Conservation (phyloP, 495 filamentous ascomycete species). For the Neurospora sp. region DNA sequence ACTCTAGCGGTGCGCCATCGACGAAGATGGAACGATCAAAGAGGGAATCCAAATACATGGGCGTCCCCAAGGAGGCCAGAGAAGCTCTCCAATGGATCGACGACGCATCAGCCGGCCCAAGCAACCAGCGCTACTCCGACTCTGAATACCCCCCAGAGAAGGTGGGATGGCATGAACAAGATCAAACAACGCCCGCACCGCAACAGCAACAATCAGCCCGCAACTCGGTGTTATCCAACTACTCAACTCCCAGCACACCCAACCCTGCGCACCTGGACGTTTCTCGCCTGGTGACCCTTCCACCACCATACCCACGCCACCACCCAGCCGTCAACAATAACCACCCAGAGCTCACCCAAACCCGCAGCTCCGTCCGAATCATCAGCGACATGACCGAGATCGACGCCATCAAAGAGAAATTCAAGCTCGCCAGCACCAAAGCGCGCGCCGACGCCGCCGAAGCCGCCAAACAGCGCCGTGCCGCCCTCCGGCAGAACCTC, state of each 20-base stretch:
- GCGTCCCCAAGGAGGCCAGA: constrained; percentile 60
- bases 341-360: constrained; percentile 75
- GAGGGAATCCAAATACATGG: constrained; percentile 92
- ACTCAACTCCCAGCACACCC: constrained; percentile 31
- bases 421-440: constrained; percentile 32
- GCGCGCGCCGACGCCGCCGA: constrained; percentile 33
- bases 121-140: constrained; percentile 21
- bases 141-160: constrained; percentile 83
- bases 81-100: constrained; percentile 55
- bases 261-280: constrained; percentile 60
- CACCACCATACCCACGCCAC: constrained; percentile 82
- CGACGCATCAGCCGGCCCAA: constrained; percentile 28
- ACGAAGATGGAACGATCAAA: constrained; percentile 60
- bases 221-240: constrained; percentile 30
- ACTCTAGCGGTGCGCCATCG: constrained; percentile 37
- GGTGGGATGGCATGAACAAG: constrained; percentile 61
- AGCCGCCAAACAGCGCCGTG: constrained; percentile 30
- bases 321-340: constrained; percentile 93
- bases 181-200: constrained; percentile 22
- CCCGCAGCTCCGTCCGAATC: constrained; percentile 61
- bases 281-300: constrained; percentile 82
- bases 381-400: constrained; percentile 68
- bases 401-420: constrained; percentile 55
- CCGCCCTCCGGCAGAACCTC: constrained; percentile 47
- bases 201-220: constrained; percentile 18